Percentiles rank a stretch among this genome's conserved stretches.
These are phyloP conservation scores for Dichotomopilus funicola DNA, from an alignment of 2,329 filamentous ascomycete genomes.

Conservation along the genomic window DNA sequence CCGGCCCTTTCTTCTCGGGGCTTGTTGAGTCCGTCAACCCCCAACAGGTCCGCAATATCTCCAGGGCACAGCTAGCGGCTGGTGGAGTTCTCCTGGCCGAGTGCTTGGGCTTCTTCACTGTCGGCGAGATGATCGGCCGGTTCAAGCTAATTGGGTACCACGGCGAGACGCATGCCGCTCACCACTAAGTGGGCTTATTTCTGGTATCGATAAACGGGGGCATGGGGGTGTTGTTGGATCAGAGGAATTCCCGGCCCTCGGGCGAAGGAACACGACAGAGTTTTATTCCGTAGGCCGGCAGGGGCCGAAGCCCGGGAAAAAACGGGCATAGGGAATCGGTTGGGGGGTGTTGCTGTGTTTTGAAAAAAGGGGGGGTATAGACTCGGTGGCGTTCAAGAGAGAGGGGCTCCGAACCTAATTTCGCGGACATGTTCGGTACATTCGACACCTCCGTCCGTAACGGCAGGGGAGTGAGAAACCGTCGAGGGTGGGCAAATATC, in stretches of 20 bases:
- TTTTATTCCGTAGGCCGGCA: neutral
- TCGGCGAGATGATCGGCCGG: constrained; percentile 93
- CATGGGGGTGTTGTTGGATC: neutral
- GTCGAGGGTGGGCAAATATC: neutral
- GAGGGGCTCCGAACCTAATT: constrained; percentile 2
- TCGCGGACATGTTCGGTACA: constrained; percentile 5
- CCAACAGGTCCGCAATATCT: constrained; percentile 59
- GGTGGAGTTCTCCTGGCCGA: constrained; percentile 78
- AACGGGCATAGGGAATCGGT: neutral
- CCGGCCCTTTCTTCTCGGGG: constrained; percentile 50
- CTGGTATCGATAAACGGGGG: neutral
- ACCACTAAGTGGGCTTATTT: constrained; percentile 44
- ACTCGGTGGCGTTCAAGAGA: constrained; percentile 11
- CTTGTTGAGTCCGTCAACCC: constrained; percentile 52
- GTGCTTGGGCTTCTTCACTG: constrained; percentile 91
- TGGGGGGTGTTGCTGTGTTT: constrained; percentile 2
- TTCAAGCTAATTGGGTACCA: constrained; percentile 93
- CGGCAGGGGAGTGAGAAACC: neutral
- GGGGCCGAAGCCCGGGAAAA: neutral
- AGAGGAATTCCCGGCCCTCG: neutral
- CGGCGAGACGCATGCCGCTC: constrained; percentile 55
- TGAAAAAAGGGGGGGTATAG: constrained; percentile 6
- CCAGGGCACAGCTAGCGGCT: constrained; percentile 61
- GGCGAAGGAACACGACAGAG: too few relatives aligned
- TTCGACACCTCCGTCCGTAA: constrained; percentile 8